phyloP scores from a whole-genome alignment of 495 filamentous ascomycete genomes.

The Jackrogersella minutella region DNA sequence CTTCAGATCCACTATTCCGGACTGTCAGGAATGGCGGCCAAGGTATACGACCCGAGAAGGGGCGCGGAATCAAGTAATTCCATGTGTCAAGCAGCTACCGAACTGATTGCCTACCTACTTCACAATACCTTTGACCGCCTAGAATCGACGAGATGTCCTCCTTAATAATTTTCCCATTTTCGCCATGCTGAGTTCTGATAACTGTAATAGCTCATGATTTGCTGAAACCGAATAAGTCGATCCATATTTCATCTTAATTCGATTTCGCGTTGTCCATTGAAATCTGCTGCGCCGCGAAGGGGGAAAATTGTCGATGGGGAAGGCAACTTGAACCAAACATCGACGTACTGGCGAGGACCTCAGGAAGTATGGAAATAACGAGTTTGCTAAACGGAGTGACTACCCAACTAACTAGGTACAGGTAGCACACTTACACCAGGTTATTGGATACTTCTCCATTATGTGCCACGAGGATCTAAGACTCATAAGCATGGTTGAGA shows the following conservation, averaged over 20 bases:
- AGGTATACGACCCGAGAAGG: no score
- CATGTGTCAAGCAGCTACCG: no score
- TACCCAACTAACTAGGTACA: no score
- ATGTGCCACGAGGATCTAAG: constrained; percentile 22
- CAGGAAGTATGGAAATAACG: constrained; percentile 3
- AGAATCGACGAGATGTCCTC: no score
- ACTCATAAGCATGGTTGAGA: constrained; percentile 19
- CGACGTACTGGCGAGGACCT: neutral
- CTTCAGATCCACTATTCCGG: no score
- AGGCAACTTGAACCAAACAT: neutral
- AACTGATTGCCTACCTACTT: no score
- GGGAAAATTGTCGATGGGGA: neutral
- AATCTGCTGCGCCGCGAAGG: neutral
- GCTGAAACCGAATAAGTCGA: neutral
- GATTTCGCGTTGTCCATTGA: neutral
- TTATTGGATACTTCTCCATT: constrained; percentile 1
- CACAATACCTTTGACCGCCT: no score
- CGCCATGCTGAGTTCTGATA: neutral
- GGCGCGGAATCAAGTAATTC: no score
- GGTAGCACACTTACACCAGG: constrained; percentile 3
- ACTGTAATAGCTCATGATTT: neutral
- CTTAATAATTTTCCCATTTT: neutral
- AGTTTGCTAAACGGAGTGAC: neutral
- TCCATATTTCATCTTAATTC: neutral
- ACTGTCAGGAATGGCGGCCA: no score